Evolutionary conservation across 228 moss, liverwort and hornwort species (phyloP).

Genomic region (Sphagnum fallax): DNA sequence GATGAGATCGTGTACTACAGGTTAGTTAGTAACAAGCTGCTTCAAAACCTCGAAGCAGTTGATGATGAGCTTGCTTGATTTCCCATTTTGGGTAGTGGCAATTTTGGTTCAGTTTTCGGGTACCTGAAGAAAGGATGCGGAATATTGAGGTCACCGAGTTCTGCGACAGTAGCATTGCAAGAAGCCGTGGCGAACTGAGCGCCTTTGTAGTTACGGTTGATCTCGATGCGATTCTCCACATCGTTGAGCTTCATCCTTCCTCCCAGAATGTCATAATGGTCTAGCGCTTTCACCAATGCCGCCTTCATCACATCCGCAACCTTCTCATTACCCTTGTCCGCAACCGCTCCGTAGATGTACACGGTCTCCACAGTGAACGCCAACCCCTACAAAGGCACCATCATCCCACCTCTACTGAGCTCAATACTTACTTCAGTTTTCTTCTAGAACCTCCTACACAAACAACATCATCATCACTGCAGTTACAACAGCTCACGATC

Average conservation of each 20-base stretch:
- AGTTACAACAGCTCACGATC: too few species aligned
- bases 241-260: constrained; percentile 42
- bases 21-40: too few species aligned
- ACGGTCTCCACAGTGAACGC: constrained; percentile 51
- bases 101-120: background rate
- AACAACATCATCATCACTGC: too few species aligned
- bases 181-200: constrained; percentile 32
- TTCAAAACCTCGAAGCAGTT: too few species aligned
- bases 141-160: constrained; percentile 40
- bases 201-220: constrained; percentile 43
- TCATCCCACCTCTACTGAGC: too few species aligned
- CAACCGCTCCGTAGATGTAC: constrained; percentile 39
- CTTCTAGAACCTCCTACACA: too few species aligned
- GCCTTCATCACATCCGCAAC: constrained; percentile 27
- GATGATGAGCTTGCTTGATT: too few species aligned
- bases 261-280: constrained; percentile 40
- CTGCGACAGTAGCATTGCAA: constrained; percentile 29
- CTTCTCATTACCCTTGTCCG: constrained; percentile 21
- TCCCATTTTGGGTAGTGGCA: background rate
- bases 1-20: background rate
- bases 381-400: constrained; percentile 12
- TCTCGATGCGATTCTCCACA: constrained; percentile 35
- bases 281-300: constrained; percentile 25
- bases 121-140: constrained; percentile 34
- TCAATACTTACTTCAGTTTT: too few species aligned